A percentile compares a stretch with the other conserved stretches of the same genome.
Evolutionary conservation across 2,329 filamentous ascomycete species (phyloP).

Genomic region (Xylariales sp.): DNA sequence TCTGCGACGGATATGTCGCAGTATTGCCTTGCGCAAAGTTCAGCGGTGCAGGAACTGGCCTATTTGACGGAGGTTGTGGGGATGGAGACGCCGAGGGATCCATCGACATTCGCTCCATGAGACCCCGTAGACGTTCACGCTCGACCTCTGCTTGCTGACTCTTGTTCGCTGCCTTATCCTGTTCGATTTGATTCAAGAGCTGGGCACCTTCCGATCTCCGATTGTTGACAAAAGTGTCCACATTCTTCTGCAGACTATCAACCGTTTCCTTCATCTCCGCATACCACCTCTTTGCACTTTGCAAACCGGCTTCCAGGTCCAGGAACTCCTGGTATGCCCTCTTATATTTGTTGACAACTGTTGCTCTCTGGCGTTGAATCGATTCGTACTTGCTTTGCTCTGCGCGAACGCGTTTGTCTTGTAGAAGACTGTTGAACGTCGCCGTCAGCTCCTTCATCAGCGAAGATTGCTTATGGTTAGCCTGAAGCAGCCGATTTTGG

Average conservation of each 20-base stretch:
- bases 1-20: conserved; percentile 29
- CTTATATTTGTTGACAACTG: conserved; percentile 83
- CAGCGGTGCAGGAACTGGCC: conserved; percentile 38
- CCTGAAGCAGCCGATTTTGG: conserved; percentile 85
- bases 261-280: conserved; percentile 93
- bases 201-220: conserved; percentile 86
- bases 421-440: conserved; percentile 80
- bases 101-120: conserved; percentile 96
- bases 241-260: conserved; percentile 88
- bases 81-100: conserved; percentile 51
- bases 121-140: conserved; percentile 74
- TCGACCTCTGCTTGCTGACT: conserved; percentile 70
- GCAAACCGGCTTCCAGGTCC: conserved; percentile 79
- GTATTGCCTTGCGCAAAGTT: conserved; percentile 44
- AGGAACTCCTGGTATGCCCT: conserved; percentile 90
- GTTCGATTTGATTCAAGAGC: conserved; percentile 82
- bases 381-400: conserved; percentile 95
- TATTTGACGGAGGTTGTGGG: conserved; percentile 30
- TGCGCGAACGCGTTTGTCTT: conserved; percentile 88
- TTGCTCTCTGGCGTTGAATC: conserved; percentile 76
- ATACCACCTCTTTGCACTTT: conserved; percentile 90
- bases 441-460: conserved; percentile 92
- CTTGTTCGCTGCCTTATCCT: conserved; percentile 62
- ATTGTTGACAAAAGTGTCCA: conserved; percentile 96
- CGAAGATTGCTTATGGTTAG: conserved; percentile 90